Evolutionary conservation across 768 basidiomycete species (phyloP), one percentile per base, ranked within the genome.

Genomic region (Tephrocybe sp.): DNA sequence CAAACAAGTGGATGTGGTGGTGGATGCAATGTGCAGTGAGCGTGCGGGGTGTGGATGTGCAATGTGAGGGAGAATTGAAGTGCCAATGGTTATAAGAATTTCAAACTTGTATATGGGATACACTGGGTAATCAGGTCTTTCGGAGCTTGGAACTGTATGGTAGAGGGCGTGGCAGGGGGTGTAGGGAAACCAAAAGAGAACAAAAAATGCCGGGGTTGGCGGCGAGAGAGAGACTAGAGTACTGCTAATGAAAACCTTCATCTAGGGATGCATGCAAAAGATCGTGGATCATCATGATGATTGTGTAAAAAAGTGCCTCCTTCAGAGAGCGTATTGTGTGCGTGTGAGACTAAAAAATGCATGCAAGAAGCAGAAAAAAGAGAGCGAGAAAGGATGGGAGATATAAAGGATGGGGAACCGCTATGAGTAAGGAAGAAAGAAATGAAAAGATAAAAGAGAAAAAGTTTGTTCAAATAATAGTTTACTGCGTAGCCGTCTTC

Each of bases 401-500:
- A 57, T 55, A 54, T 55, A 59, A 48, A 56, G 30, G 52, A 53
- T 47, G 49, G 52, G 27, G 10, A 6, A 37, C 31, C 30, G 47
- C 31, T 52, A 53, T 23, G 43, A 52, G 45, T 30, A 31, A 42
- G n/a, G 37, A 38, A 53, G 56, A 55, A 49, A 49, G 55, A 66
- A 50, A 61, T 42, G 55, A 54, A 56, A 53, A 53, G 60, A 51
- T 50, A 56, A 54, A 57, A 50, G 52, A 54, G 50, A 48, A 42
- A 29, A 45, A 22, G 41, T 38, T 42, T 37, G 33, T 42, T 47
- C 24, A 27, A 47, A 49, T 50, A 58, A 58, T 63, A 54, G 58
- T 79, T 71, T 83, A 88, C 74, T 80, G 79, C 29, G 88, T 90
- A 34, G 89, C 89, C 21, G 74, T 74, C 70, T 87, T 91, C 59